Evolutionary conservation across 2,329 filamentous ascomycete genomes (phyloP).

Genomic region (Capronia epimyces): DNA sequence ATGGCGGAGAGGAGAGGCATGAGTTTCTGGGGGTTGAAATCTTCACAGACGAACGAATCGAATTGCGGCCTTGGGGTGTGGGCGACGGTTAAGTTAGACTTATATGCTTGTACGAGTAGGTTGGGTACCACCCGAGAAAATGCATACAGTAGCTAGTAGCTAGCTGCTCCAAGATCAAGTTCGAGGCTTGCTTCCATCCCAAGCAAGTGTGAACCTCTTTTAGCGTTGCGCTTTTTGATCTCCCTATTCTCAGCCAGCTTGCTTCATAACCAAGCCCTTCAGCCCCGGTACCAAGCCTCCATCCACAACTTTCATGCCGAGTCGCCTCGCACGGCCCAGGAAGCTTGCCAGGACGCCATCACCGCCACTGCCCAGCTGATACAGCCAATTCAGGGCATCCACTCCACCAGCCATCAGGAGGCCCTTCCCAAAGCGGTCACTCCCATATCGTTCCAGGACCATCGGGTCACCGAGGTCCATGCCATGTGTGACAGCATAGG

Average conservation of each 20-base stretch:
- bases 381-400: slow-evolving; percentile 25
- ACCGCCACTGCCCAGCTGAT: slow-evolving; percentile 18
- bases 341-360: slow-evolving; percentile 20
- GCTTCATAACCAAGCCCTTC: slow-evolving; percentile 27
- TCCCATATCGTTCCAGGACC: slow-evolving; percentile 73
- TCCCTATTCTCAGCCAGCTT: slow-evolving; percentile 17
- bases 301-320: slow-evolving; percentile 26
- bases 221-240: no score
- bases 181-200: no score
- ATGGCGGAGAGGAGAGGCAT: slow-evolving; percentile 36
- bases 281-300: slow-evolving; percentile 20
- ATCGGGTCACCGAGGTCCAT: slow-evolving; percentile 78
- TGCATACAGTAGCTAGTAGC: no score
- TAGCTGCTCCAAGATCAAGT: no score
- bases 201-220: no score
- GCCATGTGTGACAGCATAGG: slow-evolving; percentile 71
- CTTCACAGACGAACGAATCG: slow-evolving; percentile 41
- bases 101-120: background rate
- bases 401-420: slow-evolving; percentile 26
- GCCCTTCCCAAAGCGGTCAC: slow-evolving; percentile 65
- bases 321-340: slow-evolving; percentile 16
- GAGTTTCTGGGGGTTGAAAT: slow-evolving; percentile 38
- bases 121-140: background rate
- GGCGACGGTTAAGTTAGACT: slow-evolving; percentile 14
- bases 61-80: slow-evolving; percentile 32